Base-by-base conservation (phyloP, 2,329 filamentous ascomycete species). In the Paraphaeosphaeria minitans region DNA sequence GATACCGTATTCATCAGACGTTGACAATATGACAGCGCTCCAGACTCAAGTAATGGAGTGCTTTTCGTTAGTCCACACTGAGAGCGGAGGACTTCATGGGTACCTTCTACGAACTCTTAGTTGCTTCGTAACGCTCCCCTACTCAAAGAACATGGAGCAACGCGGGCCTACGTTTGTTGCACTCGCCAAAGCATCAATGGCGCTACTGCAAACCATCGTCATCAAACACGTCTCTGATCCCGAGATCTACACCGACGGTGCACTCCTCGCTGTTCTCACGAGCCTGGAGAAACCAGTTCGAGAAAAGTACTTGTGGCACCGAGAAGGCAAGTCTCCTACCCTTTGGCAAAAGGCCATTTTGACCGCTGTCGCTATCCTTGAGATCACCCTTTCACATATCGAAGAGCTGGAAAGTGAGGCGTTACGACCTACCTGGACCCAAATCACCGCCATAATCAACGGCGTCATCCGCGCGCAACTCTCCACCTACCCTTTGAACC, bases 321-420 rank as follows among this genome's bases (percentile, higher is more conserved):
- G 88, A 14, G 84, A 87, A 57, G 91, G 91, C 16, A 93, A 89
- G 70, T 85, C 87, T 14, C 81, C 84, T 0, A 84, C 87, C 53
- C 84, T 93, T 0, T 99, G 95, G 95, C 87, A 87, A 61, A 87
- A 89, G 54, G 91, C 93, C 2, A 96, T 91, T 0, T 86, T 84
- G 4, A 87, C 89, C 0, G 84, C 86, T 1, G 78, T 97, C 19
- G 82, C 85, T 3, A 84, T 97, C 19, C 78, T 96, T 0, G 82
- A 87, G 55, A 82, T 86, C 0, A 85, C 89, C 0, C 79, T 96
- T 1, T 83, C 86, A 0, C 78, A 80, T 12, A 58, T 76, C 3
- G 60, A 68, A 21, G 52, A 57, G 1, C 29, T 71, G 72, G 22
- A 64, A 71, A 14, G 82, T 79, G 12, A 80, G 80, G 21, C 62